Conservation (phyloP, 805 yeast species). For the Saturnispora kantuleensis region DNA sequence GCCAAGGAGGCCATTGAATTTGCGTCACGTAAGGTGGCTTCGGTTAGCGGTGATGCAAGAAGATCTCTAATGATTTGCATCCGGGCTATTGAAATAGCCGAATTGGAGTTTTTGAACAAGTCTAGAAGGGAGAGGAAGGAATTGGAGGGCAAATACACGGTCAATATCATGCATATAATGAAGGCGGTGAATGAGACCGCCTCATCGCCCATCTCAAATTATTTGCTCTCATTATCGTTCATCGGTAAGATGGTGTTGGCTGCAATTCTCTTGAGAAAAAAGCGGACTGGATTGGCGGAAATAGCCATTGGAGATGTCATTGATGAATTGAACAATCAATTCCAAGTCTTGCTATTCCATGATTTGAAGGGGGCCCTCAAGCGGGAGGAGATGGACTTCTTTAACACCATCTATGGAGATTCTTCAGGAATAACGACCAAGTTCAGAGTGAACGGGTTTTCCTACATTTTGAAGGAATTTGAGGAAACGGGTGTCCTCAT, state of each 20-base stretch:
- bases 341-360: constrained; percentile 22
- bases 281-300: constrained; percentile 64
- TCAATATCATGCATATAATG: constrained; percentile 65
- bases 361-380: constrained; percentile 20
- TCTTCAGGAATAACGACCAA: constrained; percentile 15
- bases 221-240: constrained; percentile 51
- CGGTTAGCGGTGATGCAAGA: constrained; percentile 96
- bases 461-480: constrained; percentile 53
- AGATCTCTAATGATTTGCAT: constrained; percentile 82
- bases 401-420: constrained; percentile 20
- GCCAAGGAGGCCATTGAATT: constrained; percentile 74
- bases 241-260: constrained; percentile 64
- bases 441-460: constrained; percentile 50
- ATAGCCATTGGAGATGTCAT: constrained; percentile 64
- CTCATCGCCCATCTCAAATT: constrained; percentile 58
- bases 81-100: constrained; percentile 84
- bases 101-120: constrained; percentile 39
- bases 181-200: constrained; percentile 74
- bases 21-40: constrained; percentile 89
- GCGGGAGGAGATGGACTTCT: constrained; percentile 18
- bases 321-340: constrained; percentile 54
- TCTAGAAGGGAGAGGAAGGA: constrained; percentile 19
- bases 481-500: constrained; percentile 70
- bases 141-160: constrained; percentile 36
- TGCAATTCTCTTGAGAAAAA: constrained; percentile 52